These are phyloP conservation scores for Pelargonium fulgidum DNA, from an alignment of 441 rosid species.

Conservation along the genomic window DNA sequence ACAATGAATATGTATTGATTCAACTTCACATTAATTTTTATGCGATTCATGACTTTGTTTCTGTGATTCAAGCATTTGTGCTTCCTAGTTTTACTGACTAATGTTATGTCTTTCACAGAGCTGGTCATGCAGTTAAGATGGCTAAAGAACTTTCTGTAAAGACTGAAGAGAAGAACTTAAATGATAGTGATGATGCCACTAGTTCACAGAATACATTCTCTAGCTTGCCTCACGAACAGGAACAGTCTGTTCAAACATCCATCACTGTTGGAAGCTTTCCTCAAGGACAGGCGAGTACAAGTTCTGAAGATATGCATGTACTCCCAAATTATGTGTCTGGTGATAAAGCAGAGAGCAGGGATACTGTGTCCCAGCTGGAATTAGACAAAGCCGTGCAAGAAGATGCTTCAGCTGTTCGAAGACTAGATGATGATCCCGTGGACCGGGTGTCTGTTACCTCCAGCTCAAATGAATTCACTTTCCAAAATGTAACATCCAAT, in stretches of 20 bases:
- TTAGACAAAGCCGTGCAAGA: slow-evolving; percentile 37
- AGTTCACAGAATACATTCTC: slow-evolving; percentile 85
- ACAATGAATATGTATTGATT: background rate
- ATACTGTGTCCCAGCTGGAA: slow-evolving; percentile 39
- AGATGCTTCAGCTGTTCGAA: slow-evolving; percentile 33
- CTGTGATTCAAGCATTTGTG: background rate
- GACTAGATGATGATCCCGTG: slow-evolving; percentile 40
- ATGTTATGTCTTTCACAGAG: slow-evolving; percentile 48
- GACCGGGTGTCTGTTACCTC: slow-evolving; percentile 49
- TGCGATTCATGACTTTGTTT: slow-evolving; percentile 17
- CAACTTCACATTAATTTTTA: background rate
- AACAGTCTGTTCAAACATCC: slow-evolving; percentile 76
- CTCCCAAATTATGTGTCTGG: slow-evolving; percentile 35
- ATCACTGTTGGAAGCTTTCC: slow-evolving; percentile 90
- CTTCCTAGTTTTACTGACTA: slow-evolving; percentile 6
- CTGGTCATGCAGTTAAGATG: slow-evolving; percentile 86
- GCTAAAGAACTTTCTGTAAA: slow-evolving; percentile 71
- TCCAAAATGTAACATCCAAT: slow-evolving; percentile 37
- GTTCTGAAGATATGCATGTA: slow-evolving; percentile 69
- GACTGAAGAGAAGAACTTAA: slow-evolving; percentile 75
- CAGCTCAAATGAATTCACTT: slow-evolving; percentile 46
- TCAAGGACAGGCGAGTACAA: slow-evolving; percentile 74
- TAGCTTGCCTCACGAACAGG: slow-evolving; percentile 85
- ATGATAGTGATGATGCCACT: slow-evolving; percentile 61
- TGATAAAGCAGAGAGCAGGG: slow-evolving; percentile 46